Evolutionary conservation across 495 filamentous ascomycete genomes (phyloP).

Genomic region (Penicillium malachiteum): DNA sequence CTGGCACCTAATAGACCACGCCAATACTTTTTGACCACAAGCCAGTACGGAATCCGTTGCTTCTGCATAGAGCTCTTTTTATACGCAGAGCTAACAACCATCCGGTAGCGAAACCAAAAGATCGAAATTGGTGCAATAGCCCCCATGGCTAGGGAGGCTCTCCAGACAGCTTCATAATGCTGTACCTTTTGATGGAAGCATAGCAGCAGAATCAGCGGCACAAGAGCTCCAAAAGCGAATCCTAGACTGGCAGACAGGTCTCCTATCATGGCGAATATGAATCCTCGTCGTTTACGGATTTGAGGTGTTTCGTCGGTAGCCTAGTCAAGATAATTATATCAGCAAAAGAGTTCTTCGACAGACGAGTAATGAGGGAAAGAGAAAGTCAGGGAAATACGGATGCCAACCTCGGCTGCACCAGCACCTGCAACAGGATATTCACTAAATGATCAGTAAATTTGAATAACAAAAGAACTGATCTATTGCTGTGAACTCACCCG

Average conservation of each 20-base stretch:
- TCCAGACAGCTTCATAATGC: conserved; percentile 32
- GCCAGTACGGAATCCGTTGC: conserved; percentile 31
- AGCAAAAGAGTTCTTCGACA: no score
- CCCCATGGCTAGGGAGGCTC: conserved; percentile 32
- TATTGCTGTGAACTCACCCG: conserved; percentile 13
- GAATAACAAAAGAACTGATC: not conserved
- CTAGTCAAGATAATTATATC: no score
- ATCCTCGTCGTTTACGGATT: conserved; percentile 31
- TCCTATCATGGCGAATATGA: conserved; percentile 37
- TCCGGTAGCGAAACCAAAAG: conserved; percentile 41
- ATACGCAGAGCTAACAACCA: conserved; percentile 59
- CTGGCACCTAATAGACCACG: conserved; percentile 32
- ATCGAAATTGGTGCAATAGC: conserved; percentile 34
- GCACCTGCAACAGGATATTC: conserved; percentile 36
- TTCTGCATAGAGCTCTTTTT: conserved; percentile 61
- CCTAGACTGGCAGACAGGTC: conserved; percentile 34
- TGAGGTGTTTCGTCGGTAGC: conserved; percentile 30
- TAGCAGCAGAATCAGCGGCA: conserved; percentile 26
- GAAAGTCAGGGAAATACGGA: no score
- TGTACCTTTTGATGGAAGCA: conserved; percentile 29
- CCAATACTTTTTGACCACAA: conserved; percentile 41
- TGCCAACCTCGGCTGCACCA: conserved; percentile 27
- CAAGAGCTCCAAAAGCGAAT: conserved; percentile 34
- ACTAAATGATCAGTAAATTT: conserved; percentile 7
- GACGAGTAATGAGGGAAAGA: no score